Evolutionary conservation across 225 moss, liverwort and hornwort species (phyloP), one percentile per base, ranked within the genome.

Genomic region (Lunularia cruciata): DNA sequence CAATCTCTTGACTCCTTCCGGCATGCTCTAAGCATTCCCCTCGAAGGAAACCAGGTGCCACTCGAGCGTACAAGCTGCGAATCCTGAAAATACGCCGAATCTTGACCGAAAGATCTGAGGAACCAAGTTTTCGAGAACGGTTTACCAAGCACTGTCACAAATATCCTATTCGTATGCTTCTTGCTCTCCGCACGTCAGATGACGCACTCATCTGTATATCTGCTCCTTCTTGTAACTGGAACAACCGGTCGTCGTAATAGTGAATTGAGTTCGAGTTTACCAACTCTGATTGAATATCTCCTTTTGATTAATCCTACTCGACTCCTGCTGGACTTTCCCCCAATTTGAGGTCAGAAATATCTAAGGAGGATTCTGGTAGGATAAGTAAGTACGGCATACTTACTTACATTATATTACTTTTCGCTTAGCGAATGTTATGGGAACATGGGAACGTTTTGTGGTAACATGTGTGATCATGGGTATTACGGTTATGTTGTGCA

Each of bases 111-210:
- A n/a, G n/a, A n/a, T n/a, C n/a, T n/a, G n/a, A n/a, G n/a, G n/a
- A n/a, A n/a, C n/a, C n/a, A n/a, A n/a, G n/a, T n/a, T n/a, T n/a
- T n/a, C n/a, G n/a, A n/a, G n/a, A n/a, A n/a, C n/a, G n/a, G n/a
- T n/a, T n/a, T n/a, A n/a, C n/a, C n/a, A n/a, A n/a, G n/a, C n/a
- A n/a, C n/a, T n/a, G n/a, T n/a, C n/a, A n/a, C n/a, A n/a, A n/a
- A n/a, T n/a, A n/a, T n/a, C n/a, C n/a, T n/a, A n/a, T n/a, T n/a
- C n/a, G n/a, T n/a, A n/a, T n/a, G n/a, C n/a, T n/a, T n/a, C n/a
- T n/a, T n/a, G n/a, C n/a, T n/a, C n/a, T n/a, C n/a, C n/a, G n/a
- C 54, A 54, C 54, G 54, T 54, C 54, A 28, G 54, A 10, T 54
- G 54, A 54, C 54, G 54, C 54, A 54, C 54, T 28, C 28, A 25